Evolutionary conservation across 208 protist species (phyloP).

Genomic region (Acanthamoeba comandoni): DNA sequence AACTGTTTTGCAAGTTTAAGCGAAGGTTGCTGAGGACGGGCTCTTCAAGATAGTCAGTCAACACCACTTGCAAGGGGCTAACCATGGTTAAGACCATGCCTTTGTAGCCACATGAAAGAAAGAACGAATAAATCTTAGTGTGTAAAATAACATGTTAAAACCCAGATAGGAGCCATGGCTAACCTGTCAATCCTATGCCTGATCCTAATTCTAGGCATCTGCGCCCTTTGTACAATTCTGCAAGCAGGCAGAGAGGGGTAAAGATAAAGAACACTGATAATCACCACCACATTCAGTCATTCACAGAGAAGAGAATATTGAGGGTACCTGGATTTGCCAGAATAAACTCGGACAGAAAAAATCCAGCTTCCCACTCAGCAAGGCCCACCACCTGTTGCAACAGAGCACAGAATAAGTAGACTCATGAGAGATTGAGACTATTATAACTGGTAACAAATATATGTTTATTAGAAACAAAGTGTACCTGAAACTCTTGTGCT

Average conservation of each 20-base stretch:
- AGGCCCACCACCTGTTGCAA: conserved; percentile 16
- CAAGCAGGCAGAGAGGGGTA: neutral
- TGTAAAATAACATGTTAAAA: neutral
- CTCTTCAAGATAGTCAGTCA: conserved; percentile 47
- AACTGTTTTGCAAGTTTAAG: conserved; percentile 45
- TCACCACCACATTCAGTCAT: neutral
- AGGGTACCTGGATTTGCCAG: conserved; percentile 34
- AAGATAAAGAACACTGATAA: neutral
- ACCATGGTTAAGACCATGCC: conserved; percentile 18
- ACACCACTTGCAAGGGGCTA: conserved; percentile 1
- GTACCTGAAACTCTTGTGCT: conserved; percentile 29
- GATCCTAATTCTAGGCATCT: conserved; percentile 19
- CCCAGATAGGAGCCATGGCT: neutral
- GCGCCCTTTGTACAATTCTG: neutral
- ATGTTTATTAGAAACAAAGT: too few species aligned
- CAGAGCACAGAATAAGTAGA: too few species aligned
- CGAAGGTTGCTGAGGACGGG: conserved; percentile 43
- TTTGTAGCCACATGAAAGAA: neutral
- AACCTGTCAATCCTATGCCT: conserved; percentile 29
- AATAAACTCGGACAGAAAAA: conserved; percentile 38
- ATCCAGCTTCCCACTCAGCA: conserved; percentile 48
- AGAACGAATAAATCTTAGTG: neutral
- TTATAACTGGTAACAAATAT: too few species aligned
- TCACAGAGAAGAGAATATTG: neutral
- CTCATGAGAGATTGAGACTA: too few species aligned